phyloP scores from a whole-genome alignment of 2,329 filamentous ascomycete species.

The Stagonosporopsis vannaccii region DNA sequence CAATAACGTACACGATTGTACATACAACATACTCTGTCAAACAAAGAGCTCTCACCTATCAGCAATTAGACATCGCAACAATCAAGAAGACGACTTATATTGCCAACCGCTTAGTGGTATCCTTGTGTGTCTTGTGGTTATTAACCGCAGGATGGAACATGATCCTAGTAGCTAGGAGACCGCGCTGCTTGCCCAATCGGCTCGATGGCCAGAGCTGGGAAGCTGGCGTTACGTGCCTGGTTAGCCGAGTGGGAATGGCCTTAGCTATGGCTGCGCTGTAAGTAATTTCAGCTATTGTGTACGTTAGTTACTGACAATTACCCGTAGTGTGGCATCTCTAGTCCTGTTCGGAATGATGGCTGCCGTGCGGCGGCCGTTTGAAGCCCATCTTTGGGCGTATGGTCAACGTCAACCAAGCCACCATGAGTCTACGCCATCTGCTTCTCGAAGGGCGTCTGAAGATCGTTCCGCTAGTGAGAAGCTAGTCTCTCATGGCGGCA shows the following conservation, averaged over 20 bases:
- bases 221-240: conserved; percentile 40
- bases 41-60: conserved; percentile 40
- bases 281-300: conserved; percentile 4
- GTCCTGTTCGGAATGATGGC: conserved; percentile 45
- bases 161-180: conserved; percentile 48
- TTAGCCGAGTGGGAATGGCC: conserved; percentile 39
- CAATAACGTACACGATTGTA: conserved; percentile 44
- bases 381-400: conserved; percentile 44
- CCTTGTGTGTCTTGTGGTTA: conserved; percentile 47
- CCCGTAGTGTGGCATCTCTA: conserved; percentile 39
- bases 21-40: conserved; percentile 46
- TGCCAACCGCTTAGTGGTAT: conserved; percentile 41
- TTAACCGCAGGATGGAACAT: conserved; percentile 51
- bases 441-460: conserved; percentile 28
- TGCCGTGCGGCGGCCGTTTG: conserved; percentile 46
- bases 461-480: conserved; percentile 27
- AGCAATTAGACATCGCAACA: conserved; percentile 29
- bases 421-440: conserved; percentile 21
- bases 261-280: conserved; percentile 47
- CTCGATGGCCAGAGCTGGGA: conserved; percentile 41
- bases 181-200: conserved; percentile 38
- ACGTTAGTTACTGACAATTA: neutral
- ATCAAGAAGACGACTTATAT: conserved; percentile 44
- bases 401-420: conserved; percentile 25
- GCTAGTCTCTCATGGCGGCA: neutral